Conservation (phyloP, 179 eudicot genomes). For the Amaranthus tricolor region DNA sequence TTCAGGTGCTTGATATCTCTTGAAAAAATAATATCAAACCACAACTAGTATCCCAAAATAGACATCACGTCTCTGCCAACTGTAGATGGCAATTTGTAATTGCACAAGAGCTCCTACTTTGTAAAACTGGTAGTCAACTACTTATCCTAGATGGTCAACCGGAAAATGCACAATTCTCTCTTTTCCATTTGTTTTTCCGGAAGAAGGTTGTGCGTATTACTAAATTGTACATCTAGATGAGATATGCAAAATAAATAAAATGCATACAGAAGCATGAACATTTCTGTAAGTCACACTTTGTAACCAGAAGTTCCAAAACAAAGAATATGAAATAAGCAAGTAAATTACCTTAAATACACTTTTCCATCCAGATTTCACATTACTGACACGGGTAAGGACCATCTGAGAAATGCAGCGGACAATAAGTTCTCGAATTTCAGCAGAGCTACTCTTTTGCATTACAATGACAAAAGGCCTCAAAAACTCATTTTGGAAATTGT, state of each 20-base stretch:
- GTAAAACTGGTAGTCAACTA: background rate
- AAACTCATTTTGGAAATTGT: constrained; percentile 96
- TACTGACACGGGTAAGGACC: constrained; percentile 92
- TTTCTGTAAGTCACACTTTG: background rate
- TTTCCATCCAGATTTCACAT: constrained; percentile 99
- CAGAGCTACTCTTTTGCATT: constrained; percentile 85
- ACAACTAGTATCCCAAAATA: background rate
- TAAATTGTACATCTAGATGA: background rate
- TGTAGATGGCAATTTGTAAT: background rate
- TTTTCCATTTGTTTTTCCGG: background rate
- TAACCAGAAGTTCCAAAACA: background rate
- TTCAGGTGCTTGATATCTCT: too few species aligned
- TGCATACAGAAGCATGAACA: background rate
- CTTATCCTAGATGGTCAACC: background rate
- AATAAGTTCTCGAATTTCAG: constrained; percentile 90
- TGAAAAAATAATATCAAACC: background rate
- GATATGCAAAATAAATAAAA: background rate
- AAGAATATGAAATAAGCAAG: background rate
- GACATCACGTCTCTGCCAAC: background rate
- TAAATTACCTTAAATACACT: constrained; percentile 84
- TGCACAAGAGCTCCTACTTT: constrained; percentile 5
- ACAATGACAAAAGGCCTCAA: constrained; percentile 93
- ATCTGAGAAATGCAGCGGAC: constrained; percentile 97
- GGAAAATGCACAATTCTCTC: background rate
- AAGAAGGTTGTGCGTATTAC: background rate